Evolutionary conservation across 225 moss, liverwort and hornwort species (phyloP), one percentile per base, ranked within the genome.

Genomic region (Marchantia polymorpha): DNA sequence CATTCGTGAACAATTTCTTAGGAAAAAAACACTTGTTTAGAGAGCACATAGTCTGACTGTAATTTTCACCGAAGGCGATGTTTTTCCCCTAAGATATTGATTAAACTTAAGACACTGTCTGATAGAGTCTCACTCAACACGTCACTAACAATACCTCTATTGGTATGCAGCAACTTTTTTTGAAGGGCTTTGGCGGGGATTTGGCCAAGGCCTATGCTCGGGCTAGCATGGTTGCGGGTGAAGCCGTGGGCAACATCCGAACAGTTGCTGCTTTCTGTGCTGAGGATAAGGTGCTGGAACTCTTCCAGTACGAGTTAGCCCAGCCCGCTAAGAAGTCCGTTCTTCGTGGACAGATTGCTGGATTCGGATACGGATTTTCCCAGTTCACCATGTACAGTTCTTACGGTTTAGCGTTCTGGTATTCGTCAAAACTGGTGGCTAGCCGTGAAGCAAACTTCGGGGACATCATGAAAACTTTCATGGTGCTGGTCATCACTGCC

Each of bases 251-350:
- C 52, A 88, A 88, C 70, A 90, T 90, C 29, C 83, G 90, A 52
- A 90, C 88, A 16, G 86, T 90, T 54, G 90, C 90, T 61, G 86
- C 90, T 0, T 90, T 90, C 53, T 80, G 90, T 52, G 86, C 90
- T 0, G 90, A 90, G 78, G 82, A 82, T 14, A 90, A 90, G 64
- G 83, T 88, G 11, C 46, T 90, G 2, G 84, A 78, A 31, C 81
- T 90, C 20, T 88, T 88, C 52, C 47, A 80, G 19, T 82, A 75
- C 56, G 88, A 88, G 53, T 60, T 90, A 30, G 74, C 73, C 1
- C 72, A 84, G 72, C 88, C 88, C 9, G 82, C 82, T 10, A 84
- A 77, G 75, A 76, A 68, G 12, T 76, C 86, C 1, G 29, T 86
- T 13, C 27, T 82, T 12, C 83, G 88, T 6, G 85, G 86, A 55